Conservation (phyloP, 2,329 filamentous ascomycete genomes). For the Cryphonectria naterciae region DNA sequence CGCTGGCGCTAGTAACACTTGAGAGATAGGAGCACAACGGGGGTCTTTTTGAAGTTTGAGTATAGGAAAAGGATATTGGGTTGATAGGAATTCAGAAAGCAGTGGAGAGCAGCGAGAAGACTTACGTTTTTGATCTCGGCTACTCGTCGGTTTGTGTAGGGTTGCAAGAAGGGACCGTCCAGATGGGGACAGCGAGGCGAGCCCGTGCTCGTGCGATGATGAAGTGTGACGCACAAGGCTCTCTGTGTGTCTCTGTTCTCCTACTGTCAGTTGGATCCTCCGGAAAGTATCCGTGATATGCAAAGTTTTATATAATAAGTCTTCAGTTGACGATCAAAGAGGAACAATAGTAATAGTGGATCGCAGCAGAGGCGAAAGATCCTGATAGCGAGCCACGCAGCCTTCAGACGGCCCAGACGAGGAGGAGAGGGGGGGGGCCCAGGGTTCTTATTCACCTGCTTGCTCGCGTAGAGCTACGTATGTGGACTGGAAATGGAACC, state of each 20-base stretch:
- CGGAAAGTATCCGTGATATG: neutral
- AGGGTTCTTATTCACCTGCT: neutral
- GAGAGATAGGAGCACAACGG: conserved; percentile 16
- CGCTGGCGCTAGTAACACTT: neutral
- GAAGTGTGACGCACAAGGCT: neutral
- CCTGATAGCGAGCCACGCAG: neutral
- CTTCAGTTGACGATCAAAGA: neutral
- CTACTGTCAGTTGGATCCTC: neutral
- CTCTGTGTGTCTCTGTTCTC: conserved; percentile 9
- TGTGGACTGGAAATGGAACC: neutral
- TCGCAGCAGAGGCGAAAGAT: neutral
- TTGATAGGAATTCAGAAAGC: neutral
- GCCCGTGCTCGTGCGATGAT: neutral
- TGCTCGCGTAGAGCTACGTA: neutral
- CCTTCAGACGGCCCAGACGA: neutral
- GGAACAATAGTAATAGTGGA: neutral
- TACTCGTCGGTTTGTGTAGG: conserved; percentile 8
- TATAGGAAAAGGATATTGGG: neutral
- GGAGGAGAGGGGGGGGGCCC: neutral
- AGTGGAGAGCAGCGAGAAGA: neutral
- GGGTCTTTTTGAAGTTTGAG: conserved; percentile 8
- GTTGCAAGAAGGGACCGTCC: conserved; percentile 10
- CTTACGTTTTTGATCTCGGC: neutral
- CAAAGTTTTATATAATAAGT: neutral
- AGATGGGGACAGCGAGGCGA: conserved; percentile 10